phyloP scores from a whole-genome alignment of 345 rosid genomes.

The Populus tremula region DNA sequence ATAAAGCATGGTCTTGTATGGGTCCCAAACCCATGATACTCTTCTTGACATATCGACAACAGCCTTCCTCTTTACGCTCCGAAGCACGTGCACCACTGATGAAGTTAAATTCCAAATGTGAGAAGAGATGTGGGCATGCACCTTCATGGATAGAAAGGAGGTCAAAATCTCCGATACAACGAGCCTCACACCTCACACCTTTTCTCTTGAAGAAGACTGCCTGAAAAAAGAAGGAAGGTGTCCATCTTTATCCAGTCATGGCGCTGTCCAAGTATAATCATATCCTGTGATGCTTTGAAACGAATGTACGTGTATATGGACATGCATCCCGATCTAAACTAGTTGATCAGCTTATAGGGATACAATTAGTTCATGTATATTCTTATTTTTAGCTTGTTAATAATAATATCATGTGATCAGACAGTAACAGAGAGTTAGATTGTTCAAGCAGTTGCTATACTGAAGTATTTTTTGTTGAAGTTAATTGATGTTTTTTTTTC shows the following conservation, averaged over 20 bases:
- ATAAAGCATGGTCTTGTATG: constrained; percentile 3
- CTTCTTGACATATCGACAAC: constrained; percentile 8
- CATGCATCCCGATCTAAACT: no score
- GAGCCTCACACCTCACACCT: background rate
- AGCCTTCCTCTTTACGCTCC: constrained; percentile 38
- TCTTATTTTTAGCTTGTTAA: no score
- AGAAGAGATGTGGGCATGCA: background rate
- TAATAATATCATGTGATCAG: no score
- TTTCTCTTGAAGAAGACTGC: background rate
- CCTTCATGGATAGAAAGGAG: background rate
- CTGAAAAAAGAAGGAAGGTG: background rate
- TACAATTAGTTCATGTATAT: no score
- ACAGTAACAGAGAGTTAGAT: no score
- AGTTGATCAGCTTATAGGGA: no score
- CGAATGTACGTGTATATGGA: no score
- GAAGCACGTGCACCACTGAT: constrained; percentile 21
- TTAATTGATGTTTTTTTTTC: no score
- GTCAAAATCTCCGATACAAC: background rate
- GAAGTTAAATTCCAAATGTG: background rate
- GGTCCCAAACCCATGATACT: constrained; percentile 9
- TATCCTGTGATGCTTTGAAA: no score
- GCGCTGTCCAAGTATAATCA: background rate
- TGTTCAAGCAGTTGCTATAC: no score
- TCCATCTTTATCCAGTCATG: background rate
- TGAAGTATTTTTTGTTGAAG: no score